Percentiles rank a stretch among this genome's conserved stretches.
These are phyloP conservation scores for Protostelium mycophagum DNA, from an alignment of 78 protist species.

Conservation along the genomic window DNA sequence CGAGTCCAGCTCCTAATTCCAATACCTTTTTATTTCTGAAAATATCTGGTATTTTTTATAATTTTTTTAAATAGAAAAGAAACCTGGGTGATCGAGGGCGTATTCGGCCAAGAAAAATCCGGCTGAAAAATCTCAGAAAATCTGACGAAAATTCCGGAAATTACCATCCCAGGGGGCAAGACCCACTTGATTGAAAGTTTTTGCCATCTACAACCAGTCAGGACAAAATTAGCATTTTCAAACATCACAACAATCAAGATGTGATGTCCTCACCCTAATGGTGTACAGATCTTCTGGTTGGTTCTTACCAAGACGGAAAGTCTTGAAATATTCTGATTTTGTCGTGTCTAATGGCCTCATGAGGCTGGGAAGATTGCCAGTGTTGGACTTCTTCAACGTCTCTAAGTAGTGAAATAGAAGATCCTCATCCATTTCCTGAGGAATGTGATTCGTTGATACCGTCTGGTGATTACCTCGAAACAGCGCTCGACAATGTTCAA, in stretches of 20 bases:
- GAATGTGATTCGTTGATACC: not conserved
- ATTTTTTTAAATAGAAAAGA: not conserved
- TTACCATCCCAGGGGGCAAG: not conserved
- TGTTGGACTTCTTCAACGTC: not conserved
- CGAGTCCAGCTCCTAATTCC: not conserved
- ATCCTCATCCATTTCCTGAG: not conserved
- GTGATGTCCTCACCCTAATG: too few relatives aligned
- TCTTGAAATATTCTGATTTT: not conserved
- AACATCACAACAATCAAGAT: too few relatives aligned
- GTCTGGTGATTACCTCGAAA: not conserved
- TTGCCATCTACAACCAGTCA: too few relatives aligned
- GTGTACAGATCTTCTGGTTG: not conserved
- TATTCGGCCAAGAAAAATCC: not conserved
- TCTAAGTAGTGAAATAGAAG: not conserved
- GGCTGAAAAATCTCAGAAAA: not conserved
- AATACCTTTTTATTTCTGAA: not conserved
- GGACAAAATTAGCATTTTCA: too few relatives aligned
- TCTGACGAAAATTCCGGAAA: not conserved
- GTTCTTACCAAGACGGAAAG: not conserved
- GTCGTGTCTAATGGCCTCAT: not conserved
- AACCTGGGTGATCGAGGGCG: not conserved
- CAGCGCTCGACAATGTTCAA: not conserved
- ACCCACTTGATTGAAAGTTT: not conserved
- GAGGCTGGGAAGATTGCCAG: not conserved
- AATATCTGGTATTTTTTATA: not conserved